Percentiles rank a stretch among this genome's conserved stretches.
These are phyloP conservation scores for Inga oerstediana DNA, from an alignment of 306 rosid species.

Conservation along the genomic window DNA sequence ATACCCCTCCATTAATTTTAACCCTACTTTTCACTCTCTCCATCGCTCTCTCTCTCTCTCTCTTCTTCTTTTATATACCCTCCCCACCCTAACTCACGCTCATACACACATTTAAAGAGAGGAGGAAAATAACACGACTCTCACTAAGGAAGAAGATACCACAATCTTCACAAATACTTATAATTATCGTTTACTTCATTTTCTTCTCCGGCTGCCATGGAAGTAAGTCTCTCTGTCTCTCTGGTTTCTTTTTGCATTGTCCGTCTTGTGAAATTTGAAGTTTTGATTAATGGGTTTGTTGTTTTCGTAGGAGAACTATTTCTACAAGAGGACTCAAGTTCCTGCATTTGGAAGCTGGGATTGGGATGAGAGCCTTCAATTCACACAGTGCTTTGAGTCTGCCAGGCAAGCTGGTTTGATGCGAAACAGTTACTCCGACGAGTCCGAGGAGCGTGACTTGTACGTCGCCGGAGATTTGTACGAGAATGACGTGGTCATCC, in stretches of 20 bases:
- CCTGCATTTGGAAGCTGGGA: conserved; percentile 98
- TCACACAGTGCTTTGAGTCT: conserved; percentile 87
- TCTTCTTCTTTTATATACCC: conserved; percentile 38
- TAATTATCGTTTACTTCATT: not conserved
- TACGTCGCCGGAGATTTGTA: conserved; percentile 77
- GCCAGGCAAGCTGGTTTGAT: conserved; percentile 63
- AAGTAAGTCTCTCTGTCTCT: conserved; percentile 32
- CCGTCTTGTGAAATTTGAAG: not conserved
- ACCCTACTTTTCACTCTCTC: conserved; percentile 28
- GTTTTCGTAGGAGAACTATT: conserved; percentile 57
- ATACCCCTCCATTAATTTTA: conserved; percentile 2
- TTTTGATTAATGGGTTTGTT: not conserved
- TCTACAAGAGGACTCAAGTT: conserved; percentile 55
- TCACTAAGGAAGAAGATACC: not conserved
- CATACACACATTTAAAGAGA: not conserved
- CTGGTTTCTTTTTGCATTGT: not conserved
- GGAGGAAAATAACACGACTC: not conserved
- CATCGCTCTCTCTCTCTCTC: not conserved
- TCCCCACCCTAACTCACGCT: not conserved
- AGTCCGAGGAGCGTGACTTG: conserved; percentile 60
- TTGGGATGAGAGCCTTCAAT: conserved; percentile 81
- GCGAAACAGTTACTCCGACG: conserved; percentile 53
- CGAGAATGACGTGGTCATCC: conserved; percentile 69
- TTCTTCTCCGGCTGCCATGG: conserved; percentile 36
- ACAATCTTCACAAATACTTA: not conserved